Conservation (phyloP, 306 rosid genomes). For the Potentilla sterilis region DNA sequence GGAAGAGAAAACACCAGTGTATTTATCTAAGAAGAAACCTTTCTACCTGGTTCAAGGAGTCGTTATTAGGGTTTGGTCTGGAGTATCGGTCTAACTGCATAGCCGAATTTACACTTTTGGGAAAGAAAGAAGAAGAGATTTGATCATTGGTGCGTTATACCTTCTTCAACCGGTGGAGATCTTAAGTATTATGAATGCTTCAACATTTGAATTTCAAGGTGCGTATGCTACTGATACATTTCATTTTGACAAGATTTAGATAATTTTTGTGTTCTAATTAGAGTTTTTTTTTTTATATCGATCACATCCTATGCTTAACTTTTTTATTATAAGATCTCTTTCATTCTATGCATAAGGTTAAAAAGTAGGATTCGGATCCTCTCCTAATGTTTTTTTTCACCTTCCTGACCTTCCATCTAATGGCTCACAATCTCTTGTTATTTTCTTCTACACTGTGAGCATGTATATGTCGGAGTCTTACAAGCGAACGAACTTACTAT, state of each 20-base stretch:
- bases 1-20: background rate
- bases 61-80: background rate
- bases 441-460: too few relatives aligned
- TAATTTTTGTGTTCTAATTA: background rate
- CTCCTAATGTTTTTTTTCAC: too few relatives aligned
- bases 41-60: background rate
- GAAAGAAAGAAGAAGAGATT: background rate
- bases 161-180: background rate
- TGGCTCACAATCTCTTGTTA: too few relatives aligned
- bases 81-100: background rate
- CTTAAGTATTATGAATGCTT: background rate
- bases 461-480: too few relatives aligned
- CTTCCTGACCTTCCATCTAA: too few relatives aligned
- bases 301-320: too few relatives aligned
- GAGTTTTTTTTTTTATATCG: background rate
- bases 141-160: background rate
- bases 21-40: too few relatives aligned
- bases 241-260: background rate
- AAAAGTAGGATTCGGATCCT: too few relatives aligned
- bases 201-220: background rate
- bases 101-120: background rate
- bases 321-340: too few relatives aligned
- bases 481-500: background rate
- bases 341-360: background rate
- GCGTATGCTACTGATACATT: background rate